These are phyloP conservation scores for Puccinia horiana DNA, from an alignment of 1,284 basidiomycete genomes.

Conservation along the genomic window DNA sequence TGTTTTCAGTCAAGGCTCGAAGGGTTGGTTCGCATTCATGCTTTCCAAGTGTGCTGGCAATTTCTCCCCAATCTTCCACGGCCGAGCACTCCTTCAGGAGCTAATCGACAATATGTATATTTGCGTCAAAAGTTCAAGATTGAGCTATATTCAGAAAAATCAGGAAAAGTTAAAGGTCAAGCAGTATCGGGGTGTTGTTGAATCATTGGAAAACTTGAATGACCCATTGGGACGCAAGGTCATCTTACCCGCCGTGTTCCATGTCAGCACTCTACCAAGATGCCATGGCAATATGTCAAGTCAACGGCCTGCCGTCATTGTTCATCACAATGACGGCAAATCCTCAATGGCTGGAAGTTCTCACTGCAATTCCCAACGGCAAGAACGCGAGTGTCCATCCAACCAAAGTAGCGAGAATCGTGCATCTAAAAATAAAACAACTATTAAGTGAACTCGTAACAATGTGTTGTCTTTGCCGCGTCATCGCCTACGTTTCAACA, in stretches of 20 bases:
- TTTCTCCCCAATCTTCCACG: background rate
- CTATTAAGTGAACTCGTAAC: too few species aligned
- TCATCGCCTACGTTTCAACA: background rate
- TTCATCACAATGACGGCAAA: slow-evolving; percentile 62
- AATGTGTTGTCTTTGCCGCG: too few species aligned
- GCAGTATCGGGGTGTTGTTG: background rate
- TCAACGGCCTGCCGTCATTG: slow-evolving; percentile 57
- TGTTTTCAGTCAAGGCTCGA: too few species aligned
- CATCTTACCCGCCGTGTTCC: slow-evolving; percentile 57
- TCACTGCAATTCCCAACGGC: background rate
- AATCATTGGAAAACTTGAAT: slow-evolving; percentile 18
- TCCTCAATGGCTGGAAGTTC: slow-evolving; percentile 55
- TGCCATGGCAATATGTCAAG: slow-evolving; percentile 58
- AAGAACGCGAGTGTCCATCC: too few species aligned
- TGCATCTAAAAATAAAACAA: too few species aligned
- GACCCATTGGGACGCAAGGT: slow-evolving; percentile 51
- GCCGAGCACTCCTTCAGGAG: slow-evolving; percentile 1
- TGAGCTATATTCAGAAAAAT: background rate
- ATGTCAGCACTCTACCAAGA: slow-evolving; percentile 59
- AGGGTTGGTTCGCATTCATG: background rate
- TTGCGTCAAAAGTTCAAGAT: background rate
- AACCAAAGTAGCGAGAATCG: too few species aligned
- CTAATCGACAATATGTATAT: slow-evolving; percentile 10
- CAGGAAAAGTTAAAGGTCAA: background rate
- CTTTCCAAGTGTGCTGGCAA: background rate